Base-by-base conservation (phyloP, 305 asterid genomes). In the Solanum hybrid region DNA sequence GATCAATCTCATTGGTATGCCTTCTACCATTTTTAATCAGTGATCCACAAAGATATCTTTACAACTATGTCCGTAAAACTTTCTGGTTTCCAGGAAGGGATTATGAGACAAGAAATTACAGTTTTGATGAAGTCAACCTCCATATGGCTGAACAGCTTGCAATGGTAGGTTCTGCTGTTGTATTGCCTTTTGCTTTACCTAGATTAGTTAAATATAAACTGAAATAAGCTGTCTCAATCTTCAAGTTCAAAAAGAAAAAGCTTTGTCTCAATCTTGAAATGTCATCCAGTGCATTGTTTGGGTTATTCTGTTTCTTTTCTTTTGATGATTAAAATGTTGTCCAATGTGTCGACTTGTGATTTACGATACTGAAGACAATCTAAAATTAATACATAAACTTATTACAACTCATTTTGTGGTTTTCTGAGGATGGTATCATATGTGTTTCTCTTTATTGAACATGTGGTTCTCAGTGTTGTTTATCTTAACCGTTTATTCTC, bases 51-150 rank as follows among this genome's bases (percentile, higher is more conserved):
- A 75, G 31, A 73, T 29, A 73, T 73, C 26, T 29, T 27, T 87
- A 22, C 79, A 38, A 29, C 15, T 10, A n/a, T 51, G 24, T 64
- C n/a, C n/a, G 14, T 85, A 32, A 78, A 88, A 76, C 64, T 91
- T 32, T 71, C 71, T 90, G 87, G 78, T 73, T 87, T 88, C 88
- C 95, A 97, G 99, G 99, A 91, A 93, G 98, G 94, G 98, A 97
- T 69, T 96, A 97, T 37, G 98, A 95, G 93, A 97, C 99, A 64
- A 94, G 99, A 91, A 97, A 96, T 94, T 97, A 93, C 90, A 95
- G 98, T 91, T 95, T 96, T 91, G 99, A 97, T 92, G 98, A 95
- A 90, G 99, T 94, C 92, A 96, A 97, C 93, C 97, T 92, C 91
- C 93, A 94, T 89, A 96, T 97, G 96, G 98, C 98, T 86, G 94